Percentiles rank a stretch among this genome's conserved stretches.
Evolutionary conservation across 1,284 basidiomycete species (phyloP).

Genomic region (Austroboletus olivaceoglutinosus): DNA sequence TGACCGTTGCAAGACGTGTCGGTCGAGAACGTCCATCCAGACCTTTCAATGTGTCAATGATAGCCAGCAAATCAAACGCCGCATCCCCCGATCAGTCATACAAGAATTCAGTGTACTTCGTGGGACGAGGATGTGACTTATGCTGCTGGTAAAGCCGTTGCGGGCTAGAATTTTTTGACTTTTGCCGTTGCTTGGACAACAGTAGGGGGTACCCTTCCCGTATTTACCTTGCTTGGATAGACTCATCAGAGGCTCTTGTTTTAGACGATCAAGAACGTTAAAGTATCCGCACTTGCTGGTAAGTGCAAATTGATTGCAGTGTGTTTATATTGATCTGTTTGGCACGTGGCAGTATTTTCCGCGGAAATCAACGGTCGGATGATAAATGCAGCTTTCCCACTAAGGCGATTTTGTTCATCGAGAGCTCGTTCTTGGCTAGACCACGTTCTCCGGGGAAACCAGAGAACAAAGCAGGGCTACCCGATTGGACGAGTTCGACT

Average conservation of each 20-base stretch:
- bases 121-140: background rate
- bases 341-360: background rate
- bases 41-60: background rate
- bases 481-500: background rate
- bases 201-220: too few species aligned
- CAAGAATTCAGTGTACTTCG: background rate
- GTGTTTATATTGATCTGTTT: background rate
- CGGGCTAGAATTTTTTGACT: background rate
- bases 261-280: background rate
- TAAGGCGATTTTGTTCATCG: background rate
- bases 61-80: background rate
- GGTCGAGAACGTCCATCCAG: background rate
- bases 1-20: background rate
- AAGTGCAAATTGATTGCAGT: too few species aligned
- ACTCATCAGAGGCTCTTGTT: background rate
- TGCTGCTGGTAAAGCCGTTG: background rate
- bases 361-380: background rate
- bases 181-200: too few species aligned
- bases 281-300: too few species aligned
- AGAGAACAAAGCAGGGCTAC: background rate
- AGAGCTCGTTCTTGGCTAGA: background rate
- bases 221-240: background rate
- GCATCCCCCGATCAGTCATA: background rate
- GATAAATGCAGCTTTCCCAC: background rate
- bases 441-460: background rate